These are phyloP conservation scores for Eucalyptus marginata DNA, from an alignment of 345 rosid species.

Conservation along the genomic window DNA sequence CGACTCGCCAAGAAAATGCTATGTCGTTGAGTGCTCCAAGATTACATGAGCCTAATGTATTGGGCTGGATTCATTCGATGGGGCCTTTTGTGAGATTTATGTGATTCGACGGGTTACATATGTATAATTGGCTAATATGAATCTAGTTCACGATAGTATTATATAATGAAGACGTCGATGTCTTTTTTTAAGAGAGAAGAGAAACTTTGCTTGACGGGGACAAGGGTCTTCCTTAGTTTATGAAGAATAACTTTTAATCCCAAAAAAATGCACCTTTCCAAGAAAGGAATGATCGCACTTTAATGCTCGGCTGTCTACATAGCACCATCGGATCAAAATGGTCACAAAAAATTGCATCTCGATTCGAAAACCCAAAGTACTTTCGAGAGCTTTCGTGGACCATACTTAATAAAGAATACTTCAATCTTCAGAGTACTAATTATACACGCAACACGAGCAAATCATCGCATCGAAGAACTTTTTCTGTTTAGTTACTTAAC, in stretches of 20 bases:
- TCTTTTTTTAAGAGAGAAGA: background rate
- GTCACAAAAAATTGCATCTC: background rate
- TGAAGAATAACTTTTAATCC: background rate
- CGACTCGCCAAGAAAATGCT: background rate
- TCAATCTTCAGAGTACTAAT: background rate
- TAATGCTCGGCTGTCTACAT: background rate
- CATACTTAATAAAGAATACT: background rate
- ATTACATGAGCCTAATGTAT: background rate
- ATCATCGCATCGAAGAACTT: background rate
- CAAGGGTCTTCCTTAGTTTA: background rate
- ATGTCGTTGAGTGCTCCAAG: background rate
- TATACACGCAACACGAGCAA: background rate
- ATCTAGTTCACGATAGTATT: background rate
- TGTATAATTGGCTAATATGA: background rate
- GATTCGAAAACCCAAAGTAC: background rate
- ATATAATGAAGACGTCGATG: background rate
- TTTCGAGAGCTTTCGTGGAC: background rate
- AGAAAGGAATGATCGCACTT: background rate
- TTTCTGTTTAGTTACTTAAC: background rate
- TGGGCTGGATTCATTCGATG: fast-evolving
- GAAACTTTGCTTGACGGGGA: background rate
- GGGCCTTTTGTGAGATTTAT: background rate
- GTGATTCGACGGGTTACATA: background rate
- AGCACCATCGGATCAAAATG: background rate
- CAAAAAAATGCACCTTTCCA: background rate